Evolutionary conservation across 1,139 yeast genomes (phyloP).

Genomic region (Candida tropicalis): DNA sequence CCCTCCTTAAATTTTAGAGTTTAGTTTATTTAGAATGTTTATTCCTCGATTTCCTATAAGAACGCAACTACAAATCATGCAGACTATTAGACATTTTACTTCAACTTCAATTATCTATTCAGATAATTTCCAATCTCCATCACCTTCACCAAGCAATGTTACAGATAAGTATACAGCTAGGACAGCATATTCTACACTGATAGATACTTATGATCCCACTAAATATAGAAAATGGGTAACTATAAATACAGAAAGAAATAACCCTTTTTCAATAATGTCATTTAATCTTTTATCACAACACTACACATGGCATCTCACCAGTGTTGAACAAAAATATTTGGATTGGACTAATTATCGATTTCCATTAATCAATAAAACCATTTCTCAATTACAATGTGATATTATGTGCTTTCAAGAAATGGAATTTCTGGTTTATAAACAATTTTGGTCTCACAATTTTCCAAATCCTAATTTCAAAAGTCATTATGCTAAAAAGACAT

Average conservation of each 20-base stretch:
- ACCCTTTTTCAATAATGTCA: constrained; percentile 40
- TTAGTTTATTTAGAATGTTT: too few relatives aligned
- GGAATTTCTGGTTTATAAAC: constrained; percentile 49
- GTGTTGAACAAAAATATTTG: constrained; percentile 45
- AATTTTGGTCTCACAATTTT: constrained; percentile 41
- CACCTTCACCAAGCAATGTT: too few relatives aligned
- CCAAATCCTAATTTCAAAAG: constrained; percentile 42
- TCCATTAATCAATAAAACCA: constrained; percentile 40
- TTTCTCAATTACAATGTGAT: constrained; percentile 47
- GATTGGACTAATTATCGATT: constrained; percentile 51
- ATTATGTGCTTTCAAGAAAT: constrained; percentile 65
- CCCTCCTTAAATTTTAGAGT: too few relatives aligned
- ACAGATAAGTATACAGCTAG: too few relatives aligned
- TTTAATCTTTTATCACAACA: constrained; percentile 58
- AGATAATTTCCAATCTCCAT: background rate
- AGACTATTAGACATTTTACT: constrained; percentile 1
- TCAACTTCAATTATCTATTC: background rate
- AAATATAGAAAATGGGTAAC: constrained; percentile 26
- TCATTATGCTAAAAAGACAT: constrained; percentile 48
- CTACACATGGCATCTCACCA: constrained; percentile 58
- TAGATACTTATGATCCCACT: constrained; percentile 24
- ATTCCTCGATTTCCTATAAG: too few relatives aligned
- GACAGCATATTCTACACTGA: too few relatives aligned
- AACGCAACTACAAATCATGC: background rate
- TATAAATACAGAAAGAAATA: constrained; percentile 5